Conservation (phyloP, 78 protist species). For the Dictyostelium purpureum region DNA sequence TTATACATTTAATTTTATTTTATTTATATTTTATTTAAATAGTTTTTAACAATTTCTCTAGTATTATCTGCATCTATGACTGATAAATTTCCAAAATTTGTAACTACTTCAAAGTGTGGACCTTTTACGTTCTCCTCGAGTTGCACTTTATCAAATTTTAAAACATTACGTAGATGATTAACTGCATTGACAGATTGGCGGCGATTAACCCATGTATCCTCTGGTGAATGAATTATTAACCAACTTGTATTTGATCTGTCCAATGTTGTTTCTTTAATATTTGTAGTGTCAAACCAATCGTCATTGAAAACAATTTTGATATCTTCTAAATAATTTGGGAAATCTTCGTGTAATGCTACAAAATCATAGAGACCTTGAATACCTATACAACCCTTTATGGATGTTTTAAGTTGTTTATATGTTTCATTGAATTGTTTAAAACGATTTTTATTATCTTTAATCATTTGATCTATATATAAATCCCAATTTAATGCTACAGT, state of each 20-base stretch:
- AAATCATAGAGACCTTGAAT: constrained; percentile 49
- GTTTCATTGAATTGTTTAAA: neutral
- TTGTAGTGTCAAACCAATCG: neutral
- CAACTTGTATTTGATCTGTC: neutral
- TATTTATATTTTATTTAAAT: neutral
- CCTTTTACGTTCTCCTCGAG: neutral
- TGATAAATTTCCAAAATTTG: neutral
- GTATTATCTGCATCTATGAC: neutral
- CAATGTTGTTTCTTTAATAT: neutral
- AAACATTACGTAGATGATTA: neutral
- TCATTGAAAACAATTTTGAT: constrained; percentile 6
- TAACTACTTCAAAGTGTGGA: constrained; percentile 49
- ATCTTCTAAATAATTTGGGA: neutral
- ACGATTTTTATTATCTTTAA: too few species aligned
- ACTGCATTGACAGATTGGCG: constrained; percentile 1
- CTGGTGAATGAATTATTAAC: constrained; percentile 54
- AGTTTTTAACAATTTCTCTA: neutral
- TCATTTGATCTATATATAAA: neutral
- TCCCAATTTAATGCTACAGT: neutral
- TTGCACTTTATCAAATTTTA: neutral
- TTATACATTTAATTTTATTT: neutral
- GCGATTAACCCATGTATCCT: constrained; percentile 25
- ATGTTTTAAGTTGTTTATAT: neutral
- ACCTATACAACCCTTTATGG: constrained; percentile 9
- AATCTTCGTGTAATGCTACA: neutral